A percentile compares a stretch with the other conserved stretches of the same genome.
phyloP scores from a whole-genome alignment of 139 green algal species.

The Chlorella vulgaris region DNA sequence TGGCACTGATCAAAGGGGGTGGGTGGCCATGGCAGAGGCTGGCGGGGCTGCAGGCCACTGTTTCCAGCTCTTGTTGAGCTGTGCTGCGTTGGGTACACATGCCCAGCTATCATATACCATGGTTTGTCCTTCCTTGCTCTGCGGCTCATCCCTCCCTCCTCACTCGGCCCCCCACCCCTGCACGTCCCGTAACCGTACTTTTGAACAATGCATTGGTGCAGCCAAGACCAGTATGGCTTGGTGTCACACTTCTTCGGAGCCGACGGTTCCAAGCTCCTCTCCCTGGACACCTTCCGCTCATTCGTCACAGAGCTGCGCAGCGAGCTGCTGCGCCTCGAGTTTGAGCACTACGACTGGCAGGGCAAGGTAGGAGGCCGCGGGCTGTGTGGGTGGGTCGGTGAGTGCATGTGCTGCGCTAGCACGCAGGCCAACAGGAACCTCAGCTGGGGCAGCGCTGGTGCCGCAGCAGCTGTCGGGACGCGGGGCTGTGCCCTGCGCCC shows the following conservation, averaged over 20 bases:
- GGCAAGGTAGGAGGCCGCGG: conserved; percentile 5
- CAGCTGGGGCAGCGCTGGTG: too few species aligned
- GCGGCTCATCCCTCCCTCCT: too few species aligned
- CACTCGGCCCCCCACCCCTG: too few species aligned
- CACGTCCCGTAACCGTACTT: too few species aligned
- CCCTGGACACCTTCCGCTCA: conserved; percentile 56
- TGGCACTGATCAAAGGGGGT: neutral
- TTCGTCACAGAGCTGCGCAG: conserved; percentile 67
- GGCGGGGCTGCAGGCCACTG: too few species aligned
- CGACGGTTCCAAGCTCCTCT: conserved; percentile 55
- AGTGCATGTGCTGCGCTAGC: too few species aligned
- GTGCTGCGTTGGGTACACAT: too few species aligned
- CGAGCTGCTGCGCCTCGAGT: conserved; percentile 77
- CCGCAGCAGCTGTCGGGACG: too few species aligned
- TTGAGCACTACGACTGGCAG: conserved; percentile 69
- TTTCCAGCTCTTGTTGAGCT: neutral
- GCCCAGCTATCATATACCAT: too few species aligned
- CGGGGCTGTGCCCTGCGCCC: too few species aligned
- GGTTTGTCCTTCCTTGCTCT: too few species aligned
- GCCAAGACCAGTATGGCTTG: conserved; percentile 35
- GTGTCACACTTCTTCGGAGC: conserved; percentile 65
- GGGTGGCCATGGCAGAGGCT: neutral
- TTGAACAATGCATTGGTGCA: conserved; percentile 1
- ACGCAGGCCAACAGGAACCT: too few species aligned
- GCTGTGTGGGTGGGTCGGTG: neutral